Evolutionary conservation across 1,139 yeast species (phyloP).

Genomic region (Torulaspora pretoriensis): DNA sequence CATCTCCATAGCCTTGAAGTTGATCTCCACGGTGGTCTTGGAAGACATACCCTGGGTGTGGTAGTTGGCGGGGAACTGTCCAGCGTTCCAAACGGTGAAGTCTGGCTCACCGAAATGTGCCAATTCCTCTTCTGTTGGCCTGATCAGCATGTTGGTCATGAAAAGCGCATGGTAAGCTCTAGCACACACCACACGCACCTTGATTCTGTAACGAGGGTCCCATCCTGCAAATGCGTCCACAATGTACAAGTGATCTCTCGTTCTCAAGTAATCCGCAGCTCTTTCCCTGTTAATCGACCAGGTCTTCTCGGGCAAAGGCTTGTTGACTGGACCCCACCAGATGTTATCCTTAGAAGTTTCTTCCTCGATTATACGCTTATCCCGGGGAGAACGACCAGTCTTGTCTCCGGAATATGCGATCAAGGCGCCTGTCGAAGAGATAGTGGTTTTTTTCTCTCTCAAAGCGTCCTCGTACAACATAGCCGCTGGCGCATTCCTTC

Average conservation of each 20-base stretch:
- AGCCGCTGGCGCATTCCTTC: conserved; percentile 92
- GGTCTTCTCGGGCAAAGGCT: conserved; percentile 87
- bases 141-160: conserved; percentile 97
- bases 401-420: conserved; percentile 94
- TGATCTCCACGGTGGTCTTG: conserved; percentile 90
- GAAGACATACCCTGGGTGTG: conserved; percentile 98
- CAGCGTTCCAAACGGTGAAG: conserved; percentile 97
- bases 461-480: conserved; percentile 93
- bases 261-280: conserved; percentile 94
- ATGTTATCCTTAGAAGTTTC: conserved; percentile 74
- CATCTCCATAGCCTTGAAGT: conserved; percentile 98
- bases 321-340: conserved; percentile 99
- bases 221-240: conserved; percentile 98
- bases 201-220: conserved; percentile 97
- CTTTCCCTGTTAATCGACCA: conserved; percentile 96
- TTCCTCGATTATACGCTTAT: conserved; percentile 96
- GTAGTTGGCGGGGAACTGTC: conserved; percentile 97
- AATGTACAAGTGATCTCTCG: conserved; percentile 89
- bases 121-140: conserved; percentile 89
- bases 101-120: conserved; percentile 94
- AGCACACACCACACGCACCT: conserved; percentile 95
- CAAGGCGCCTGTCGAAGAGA: conserved; percentile 90
- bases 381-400: conserved; percentile 98
- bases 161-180: conserved; percentile 97
- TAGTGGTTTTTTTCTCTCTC: conserved; percentile 82